A percentile compares a stretch with the other conserved stretches of the same genome.
phyloP scores from a whole-genome alignment of 805 yeast genomes.

The Candida ascalaphidarum region DNA sequence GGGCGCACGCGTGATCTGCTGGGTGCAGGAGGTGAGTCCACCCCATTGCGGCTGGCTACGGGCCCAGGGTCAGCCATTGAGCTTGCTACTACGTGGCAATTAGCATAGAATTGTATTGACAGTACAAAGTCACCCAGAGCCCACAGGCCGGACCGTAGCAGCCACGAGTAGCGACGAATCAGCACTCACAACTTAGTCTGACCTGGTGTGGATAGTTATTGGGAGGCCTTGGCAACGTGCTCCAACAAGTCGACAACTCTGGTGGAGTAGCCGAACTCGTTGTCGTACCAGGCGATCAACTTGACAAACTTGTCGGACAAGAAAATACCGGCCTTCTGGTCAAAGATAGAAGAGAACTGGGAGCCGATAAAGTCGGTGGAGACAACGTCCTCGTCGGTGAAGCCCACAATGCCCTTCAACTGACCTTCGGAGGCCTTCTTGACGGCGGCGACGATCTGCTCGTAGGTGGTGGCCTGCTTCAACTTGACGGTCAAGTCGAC shows the following conservation, averaged over 20 bases:
- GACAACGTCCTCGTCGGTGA: constrained; percentile 90
- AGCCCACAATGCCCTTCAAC: constrained; percentile 77
- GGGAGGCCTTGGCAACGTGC: constrained; percentile 55
- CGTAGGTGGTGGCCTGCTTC: constrained; percentile 69
- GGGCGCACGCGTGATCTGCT: too few relatives aligned
- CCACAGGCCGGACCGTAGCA: too few relatives aligned
- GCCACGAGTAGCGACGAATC: too few relatives aligned
- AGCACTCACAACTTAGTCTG: too few relatives aligned
- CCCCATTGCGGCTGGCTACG: too few relatives aligned
- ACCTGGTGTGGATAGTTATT: constrained; percentile 9
- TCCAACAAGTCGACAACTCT: constrained; percentile 88
- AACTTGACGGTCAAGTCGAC: constrained; percentile 87
- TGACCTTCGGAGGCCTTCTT: constrained; percentile 71
- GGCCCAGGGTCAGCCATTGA: too few relatives aligned
- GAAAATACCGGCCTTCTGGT: constrained; percentile 84
- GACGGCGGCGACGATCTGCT: constrained; percentile 69
- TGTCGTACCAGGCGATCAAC: constrained; percentile 92
- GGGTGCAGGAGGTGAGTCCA: too few relatives aligned
- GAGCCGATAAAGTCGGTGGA: constrained; percentile 85
- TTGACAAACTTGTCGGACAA: constrained; percentile 84
- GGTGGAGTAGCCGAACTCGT: constrained; percentile 93
- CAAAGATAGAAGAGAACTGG: constrained; percentile 80
- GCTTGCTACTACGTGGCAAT: too few relatives aligned
- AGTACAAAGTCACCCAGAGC: too few relatives aligned
- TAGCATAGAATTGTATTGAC: too few relatives aligned